Base-by-base conservation (phyloP, 176 grass and related monocot genomes). In the Zoysia japonica region DNA sequence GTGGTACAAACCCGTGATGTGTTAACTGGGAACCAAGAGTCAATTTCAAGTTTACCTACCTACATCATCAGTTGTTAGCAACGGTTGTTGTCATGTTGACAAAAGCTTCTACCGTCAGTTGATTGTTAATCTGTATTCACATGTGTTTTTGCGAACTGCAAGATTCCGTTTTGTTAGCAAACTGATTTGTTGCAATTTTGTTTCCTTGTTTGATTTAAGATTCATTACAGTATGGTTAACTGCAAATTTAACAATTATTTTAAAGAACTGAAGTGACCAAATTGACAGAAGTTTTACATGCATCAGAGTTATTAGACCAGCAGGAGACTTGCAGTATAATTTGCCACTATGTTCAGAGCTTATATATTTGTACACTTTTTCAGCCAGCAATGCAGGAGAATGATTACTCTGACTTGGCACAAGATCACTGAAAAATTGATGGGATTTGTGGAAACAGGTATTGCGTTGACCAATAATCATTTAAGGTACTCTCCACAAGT, bases 401-500 rank as follows among this genome's bases (percentile, higher is more conserved):
- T 39, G 20, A 11, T 77, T 70, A 0, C 5, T 63, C 65, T 3
- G 37, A 49, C 16, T 45, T 43, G 67, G 52, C 76, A 54, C 39
- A 54, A 17, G 63, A 66, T 3, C 36, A 9, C 11, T 5, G 5
- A 3, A 59, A 45, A 42, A 57, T 43, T 9, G 9, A 13, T 10
- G 42, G 9, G 71, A 43, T 19, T 56, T 14, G 56, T 60, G 9
- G 7, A 61, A 28, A 45, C 39, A 76, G 48, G 38, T 46, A 70
- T 37, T 47, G 40, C 13, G 57, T 50, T 60, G 65, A 70, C 66
- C 78, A 70, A 60, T 35, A 73, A 78, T 83, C 50, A 79, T 72
- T 72, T 54, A 69, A 68, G 45, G 56, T 45, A 61, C 71, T 67
- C 45, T 69, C 39, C 11, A 9, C 50, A 84, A 84, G 80, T 88